Base-by-base conservation (phyloP, 495 filamentous ascomycete species). In the Aspergillus mulundensis region DNA sequence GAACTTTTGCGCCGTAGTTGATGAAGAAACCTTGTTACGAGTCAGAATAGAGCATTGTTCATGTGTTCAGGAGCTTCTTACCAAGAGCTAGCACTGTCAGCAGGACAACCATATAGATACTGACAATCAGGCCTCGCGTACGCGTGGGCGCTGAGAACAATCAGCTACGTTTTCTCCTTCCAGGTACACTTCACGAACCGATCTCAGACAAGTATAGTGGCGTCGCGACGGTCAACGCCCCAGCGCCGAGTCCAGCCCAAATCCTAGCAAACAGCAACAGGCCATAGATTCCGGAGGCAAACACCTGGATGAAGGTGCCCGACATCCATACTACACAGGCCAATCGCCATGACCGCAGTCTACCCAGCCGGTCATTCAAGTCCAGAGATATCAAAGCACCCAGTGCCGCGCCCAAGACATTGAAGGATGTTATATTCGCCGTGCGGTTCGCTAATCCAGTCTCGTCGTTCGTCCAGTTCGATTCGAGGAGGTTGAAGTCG, bases 171-270 rank as follows among this genome's bases (percentile, higher is more conserved):
- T 6, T 15, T 50, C 34, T 39, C 2, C 11, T 36, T 28, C 23
- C 14, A 41, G 24, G 7, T 23, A 0, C 15, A 8, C 16, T 50
- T 12, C 46, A 59, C 63, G 12, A 36, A 66, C 64, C 64, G 51
- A 82, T 77, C 54, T 82, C 79, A 8, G 77, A 77, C 36, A 81
- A 60, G 60, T 81, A 82, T 50, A 81, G 54, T 1, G 79, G 79
- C 1, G 74, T 67, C 10, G 70, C 68, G 14, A 80, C 79, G 8
- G 79, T 80, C 52, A 79, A 65, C 5, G 69, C 66, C 23, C 78
- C 79, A 14, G 79, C 73, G 3, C 78, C 78, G 19, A 82, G 63
- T 0, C 77, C 78, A 47, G 61, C 64, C 63, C 70, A 76, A 16
- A 77, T 74, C 14, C 75, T 66, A 18, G 71, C 67, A 59, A 77